A percentile compares a stretch with the other conserved stretches of the same genome.
Conservation (phyloP, 768 basidiomycete genomes). For the Pulveroboletus sp. region DNA sequence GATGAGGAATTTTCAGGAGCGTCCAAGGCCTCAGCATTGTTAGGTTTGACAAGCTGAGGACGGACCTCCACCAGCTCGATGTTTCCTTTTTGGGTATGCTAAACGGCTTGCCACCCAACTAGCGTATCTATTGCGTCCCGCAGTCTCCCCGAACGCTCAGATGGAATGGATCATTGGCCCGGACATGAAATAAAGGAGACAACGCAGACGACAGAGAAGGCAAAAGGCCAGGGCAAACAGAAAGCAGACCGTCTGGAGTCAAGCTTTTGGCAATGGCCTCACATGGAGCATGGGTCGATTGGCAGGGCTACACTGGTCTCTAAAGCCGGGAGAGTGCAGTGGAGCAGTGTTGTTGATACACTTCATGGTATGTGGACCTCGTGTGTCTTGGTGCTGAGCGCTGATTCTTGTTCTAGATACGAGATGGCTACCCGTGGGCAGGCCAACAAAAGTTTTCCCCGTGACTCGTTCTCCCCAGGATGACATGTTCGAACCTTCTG, state of each 20-base stretch:
- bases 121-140: constrained; percentile 21
- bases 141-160: constrained; percentile 21
- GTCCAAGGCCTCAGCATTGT: constrained; percentile 53
- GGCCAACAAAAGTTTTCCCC: constrained; percentile 49
- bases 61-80: neutral
- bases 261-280: constrained; percentile 42
- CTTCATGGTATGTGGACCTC: constrained; percentile 18
- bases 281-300: constrained; percentile 52
- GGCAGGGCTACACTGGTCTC: constrained; percentile 53
- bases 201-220: constrained; percentile 22
- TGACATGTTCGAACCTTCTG: constrained; percentile 28
- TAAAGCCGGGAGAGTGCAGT: constrained; percentile 42
- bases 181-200: constrained; percentile 39
- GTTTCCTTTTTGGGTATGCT: constrained; percentile 18
- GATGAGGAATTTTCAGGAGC: constrained; percentile 36
- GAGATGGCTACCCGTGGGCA: constrained; percentile 30
- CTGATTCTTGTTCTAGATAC: constrained; percentile 23
- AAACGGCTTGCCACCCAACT: neutral
- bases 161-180: constrained; percentile 82
- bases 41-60: constrained; percentile 8
- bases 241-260: constrained; percentile 30
- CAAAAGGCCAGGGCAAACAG: constrained; percentile 7
- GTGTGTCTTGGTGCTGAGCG: constrained; percentile 3
- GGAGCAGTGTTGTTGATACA: constrained; percentile 42
- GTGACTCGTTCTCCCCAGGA: constrained; percentile 42